Conservation (phyloP, 202 grass and related monocot genomes). For the Zoysia matrella region DNA sequence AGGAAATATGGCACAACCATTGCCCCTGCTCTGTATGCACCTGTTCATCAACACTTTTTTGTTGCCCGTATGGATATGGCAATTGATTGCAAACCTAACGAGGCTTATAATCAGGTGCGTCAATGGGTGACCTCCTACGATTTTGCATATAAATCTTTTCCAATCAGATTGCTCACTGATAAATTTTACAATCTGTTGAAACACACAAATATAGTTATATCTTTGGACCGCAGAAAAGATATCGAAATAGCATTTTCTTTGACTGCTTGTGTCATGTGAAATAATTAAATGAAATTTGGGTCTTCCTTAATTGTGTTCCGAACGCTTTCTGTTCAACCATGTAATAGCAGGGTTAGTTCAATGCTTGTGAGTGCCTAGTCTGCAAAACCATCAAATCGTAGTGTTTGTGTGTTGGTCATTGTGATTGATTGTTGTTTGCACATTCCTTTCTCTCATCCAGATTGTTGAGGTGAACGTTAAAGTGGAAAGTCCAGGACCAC, state of each 20-base stretch:
- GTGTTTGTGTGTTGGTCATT: background rate
- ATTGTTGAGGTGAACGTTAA: conserved; percentile 97
- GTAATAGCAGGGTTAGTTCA: background rate
- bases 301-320: background rate
- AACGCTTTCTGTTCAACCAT: background rate
- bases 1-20: conserved; percentile 99
- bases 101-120: conserved; percentile 93
- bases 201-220: background rate
- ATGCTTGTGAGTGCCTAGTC: background rate
- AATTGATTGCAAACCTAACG: conserved; percentile 93
- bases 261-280: background rate
- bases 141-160: background rate
- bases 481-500: conserved; percentile 76
- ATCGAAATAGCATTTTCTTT: background rate
- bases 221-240: background rate
- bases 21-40: conserved; percentile 97
- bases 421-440: background rate
- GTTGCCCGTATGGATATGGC: conserved; percentile 99
- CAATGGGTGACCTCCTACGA: conserved; percentile 32
- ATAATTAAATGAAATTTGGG: background rate
- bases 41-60: conserved; percentile 99
- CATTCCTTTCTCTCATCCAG: conserved; percentile 46
- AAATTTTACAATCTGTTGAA: background rate
- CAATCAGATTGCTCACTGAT: background rate
- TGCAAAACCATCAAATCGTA: conserved; percentile 5